These are phyloP conservation scores for Yamadazyma kanchanaburiensis DNA, from an alignment of 1,139 yeast genomes.

Conservation along the genomic window DNA sequence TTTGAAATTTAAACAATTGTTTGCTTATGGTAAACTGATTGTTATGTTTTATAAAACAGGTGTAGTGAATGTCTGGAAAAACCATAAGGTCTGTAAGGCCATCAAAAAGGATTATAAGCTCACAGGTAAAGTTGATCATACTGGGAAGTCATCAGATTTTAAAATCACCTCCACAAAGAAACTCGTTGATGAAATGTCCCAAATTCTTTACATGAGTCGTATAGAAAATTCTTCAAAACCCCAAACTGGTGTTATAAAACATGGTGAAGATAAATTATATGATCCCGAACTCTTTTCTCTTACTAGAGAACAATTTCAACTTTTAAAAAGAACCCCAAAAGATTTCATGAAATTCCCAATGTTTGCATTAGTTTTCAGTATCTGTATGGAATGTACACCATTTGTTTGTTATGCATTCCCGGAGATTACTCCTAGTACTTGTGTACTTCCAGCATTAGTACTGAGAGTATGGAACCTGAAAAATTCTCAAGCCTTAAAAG, in stretches of 20 bases:
- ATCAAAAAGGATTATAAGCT: conserved; percentile 23
- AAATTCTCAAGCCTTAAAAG: conserved; percentile 6
- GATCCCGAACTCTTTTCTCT: conserved; percentile 28
- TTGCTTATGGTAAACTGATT: conserved; percentile 38
- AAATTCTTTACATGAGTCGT: conserved; percentile 27
- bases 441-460: conserved; percentile 53
- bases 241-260: conserved; percentile 15
- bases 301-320: conserved; percentile 53
- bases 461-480: conserved; percentile 32
- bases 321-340: conserved; percentile 52
- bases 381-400: conserved; percentile 67
- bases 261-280: conserved; percentile 6
- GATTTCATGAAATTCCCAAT: conserved; percentile 62
- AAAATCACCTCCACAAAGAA: conserved; percentile 23
- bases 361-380: conserved; percentile 54
- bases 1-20: conserved; percentile 32
- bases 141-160: conserved; percentile 23
- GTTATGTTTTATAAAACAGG: conserved; percentile 54
- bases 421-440: conserved; percentile 65
- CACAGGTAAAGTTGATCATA: conserved; percentile 20
- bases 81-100: conserved; percentile 22
- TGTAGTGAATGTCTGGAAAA: conserved; percentile 47
- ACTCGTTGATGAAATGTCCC: conserved; percentile 34
- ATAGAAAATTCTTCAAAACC: conserved; percentile 20
- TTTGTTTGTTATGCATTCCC: conserved; percentile 57